Evolutionary conservation across 2,329 filamentous ascomycete genomes (phyloP).

Genomic region (Endothia cerciana): DNA sequence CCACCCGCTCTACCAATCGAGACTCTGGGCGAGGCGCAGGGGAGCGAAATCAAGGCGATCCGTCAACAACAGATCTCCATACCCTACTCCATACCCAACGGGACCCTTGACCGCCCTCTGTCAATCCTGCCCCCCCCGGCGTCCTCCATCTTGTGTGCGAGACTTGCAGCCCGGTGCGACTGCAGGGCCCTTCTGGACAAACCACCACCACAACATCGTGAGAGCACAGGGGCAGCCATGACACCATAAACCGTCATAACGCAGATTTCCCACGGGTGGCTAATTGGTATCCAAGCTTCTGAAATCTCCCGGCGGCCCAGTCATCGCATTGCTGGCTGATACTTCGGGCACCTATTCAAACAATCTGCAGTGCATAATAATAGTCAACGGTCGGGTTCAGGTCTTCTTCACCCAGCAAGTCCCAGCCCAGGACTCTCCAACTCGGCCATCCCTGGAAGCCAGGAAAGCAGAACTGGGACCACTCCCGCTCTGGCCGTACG

Average conservation of each 20-base stretch:
- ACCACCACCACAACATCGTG: constrained; percentile 9
- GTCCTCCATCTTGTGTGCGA: no score
- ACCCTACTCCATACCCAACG: constrained; percentile 2
- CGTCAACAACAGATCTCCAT: constrained; percentile 14
- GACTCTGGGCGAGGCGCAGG: constrained; percentile 3
- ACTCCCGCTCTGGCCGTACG: neutral
- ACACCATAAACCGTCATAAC: constrained; percentile 15
- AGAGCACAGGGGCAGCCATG: constrained; percentile 17
- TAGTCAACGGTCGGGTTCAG: neutral
- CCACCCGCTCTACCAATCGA: constrained; percentile 9
- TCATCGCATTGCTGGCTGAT: neutral
- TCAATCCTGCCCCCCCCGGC: neutral
- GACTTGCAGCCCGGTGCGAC: neutral
- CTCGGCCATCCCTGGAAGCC: no score
- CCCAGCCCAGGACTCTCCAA: constrained; percentile 4
- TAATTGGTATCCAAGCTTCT: neutral
- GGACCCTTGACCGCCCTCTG: constrained; percentile 21
- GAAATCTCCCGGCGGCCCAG: neutral
- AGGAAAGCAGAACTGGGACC: neutral
- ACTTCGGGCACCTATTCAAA: neutral
- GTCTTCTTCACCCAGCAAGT: neutral
- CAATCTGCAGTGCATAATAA: neutral
- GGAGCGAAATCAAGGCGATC: constrained; percentile 2
- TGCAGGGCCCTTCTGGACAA: neutral
- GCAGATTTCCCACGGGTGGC: neutral